Evolutionary conservation across 2,329 filamentous ascomycete species (phyloP), one percentile per base, ranked within the genome.

Genomic region (Xylaria arbuscula): DNA sequence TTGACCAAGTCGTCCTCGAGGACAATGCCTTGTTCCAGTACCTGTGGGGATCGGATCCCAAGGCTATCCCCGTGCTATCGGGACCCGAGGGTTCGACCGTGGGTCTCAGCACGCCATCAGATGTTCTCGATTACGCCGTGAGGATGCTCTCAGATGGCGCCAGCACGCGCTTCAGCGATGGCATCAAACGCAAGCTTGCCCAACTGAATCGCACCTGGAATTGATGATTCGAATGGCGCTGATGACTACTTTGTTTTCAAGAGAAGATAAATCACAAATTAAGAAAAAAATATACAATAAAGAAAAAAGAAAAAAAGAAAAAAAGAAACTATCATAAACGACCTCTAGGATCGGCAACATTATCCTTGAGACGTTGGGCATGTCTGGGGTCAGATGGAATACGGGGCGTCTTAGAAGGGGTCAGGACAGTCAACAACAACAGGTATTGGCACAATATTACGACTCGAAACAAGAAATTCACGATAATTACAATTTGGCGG

Each of bases 91-190:
- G 81, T 6, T 70, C 73, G 0, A 75, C 76, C 0, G 69, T 81
- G 36, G 75, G 73, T 19, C 73, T 85, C 19, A 80, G 83, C 28
- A 79, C 79, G 24, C 80, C 83, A 0, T 70, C 67, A 0, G 79
- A 81, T 1, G 77, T 85, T 1, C 74, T 86, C 19, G 72, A 74
- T 5, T 82, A 84, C 72, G 82, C 80, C 0, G 73, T 83, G 40
- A 77, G 77, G 66, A 75, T 78, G 17, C 77, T 86, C 9, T 78
- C 81, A 6, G 78, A 79, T 3, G 81, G 82, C 5, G 64, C 78
- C n/a, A 82, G 80, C 70, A 80, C 80, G 1, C 79, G 83, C 3
- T 76, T 86, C 11, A 78, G 80, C 19, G 83, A 84, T 50, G 84
- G 83, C 15, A 82, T 86, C 59, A 79, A 76, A 62, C 78, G 83